Evolutionary conservation across 805 yeast genomes (phyloP).

Genomic region (Candida bentonensis): DNA sequence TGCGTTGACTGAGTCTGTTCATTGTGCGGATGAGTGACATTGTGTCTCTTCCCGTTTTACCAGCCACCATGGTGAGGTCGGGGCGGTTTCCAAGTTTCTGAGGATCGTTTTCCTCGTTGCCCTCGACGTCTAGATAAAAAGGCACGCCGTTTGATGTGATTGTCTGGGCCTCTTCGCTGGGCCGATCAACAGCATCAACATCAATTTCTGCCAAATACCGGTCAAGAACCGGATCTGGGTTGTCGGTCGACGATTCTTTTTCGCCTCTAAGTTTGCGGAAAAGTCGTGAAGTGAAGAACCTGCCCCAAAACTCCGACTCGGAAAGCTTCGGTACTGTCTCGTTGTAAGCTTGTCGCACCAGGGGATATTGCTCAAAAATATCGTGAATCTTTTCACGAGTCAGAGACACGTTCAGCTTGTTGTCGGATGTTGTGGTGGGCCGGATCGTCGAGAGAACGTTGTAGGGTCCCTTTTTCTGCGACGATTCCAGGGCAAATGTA

Average conservation of each 20-base stretch:
- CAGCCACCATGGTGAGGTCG: constrained; percentile 72
- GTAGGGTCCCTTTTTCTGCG: constrained; percentile 85
- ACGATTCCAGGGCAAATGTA: constrained; percentile 69
- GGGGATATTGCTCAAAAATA: constrained; percentile 85
- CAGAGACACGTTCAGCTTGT: constrained; percentile 83
- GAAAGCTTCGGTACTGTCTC: constrained; percentile 81
- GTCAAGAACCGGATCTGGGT: constrained; percentile 78
- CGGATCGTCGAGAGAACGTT: constrained; percentile 87
- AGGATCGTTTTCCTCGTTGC: constrained; percentile 70
- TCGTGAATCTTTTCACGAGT: constrained; percentile 83
- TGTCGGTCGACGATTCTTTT: constrained; percentile 53
- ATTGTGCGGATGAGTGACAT: constrained; percentile 69
- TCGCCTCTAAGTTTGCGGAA: constrained; percentile 87
- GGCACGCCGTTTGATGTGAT: constrained; percentile 29
- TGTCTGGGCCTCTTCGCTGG: constrained; percentile 7
- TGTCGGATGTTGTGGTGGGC: constrained; percentile 86
- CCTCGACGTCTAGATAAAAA: constrained; percentile 64
- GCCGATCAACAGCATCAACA: constrained; percentile 34
- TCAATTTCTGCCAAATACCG: constrained; percentile 63
- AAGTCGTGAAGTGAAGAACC: constrained; percentile 82
- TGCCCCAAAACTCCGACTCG: constrained; percentile 92
- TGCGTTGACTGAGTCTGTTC: constrained; percentile 74
- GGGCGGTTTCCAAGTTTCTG: constrained; percentile 66
- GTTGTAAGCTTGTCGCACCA: constrained; percentile 74
- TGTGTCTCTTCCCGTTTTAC: constrained; percentile 49